These are phyloP conservation scores for Paraconiothyrium brasiliense DNA, from an alignment of 2,329 filamentous ascomycete species.

Conservation along the genomic window DNA sequence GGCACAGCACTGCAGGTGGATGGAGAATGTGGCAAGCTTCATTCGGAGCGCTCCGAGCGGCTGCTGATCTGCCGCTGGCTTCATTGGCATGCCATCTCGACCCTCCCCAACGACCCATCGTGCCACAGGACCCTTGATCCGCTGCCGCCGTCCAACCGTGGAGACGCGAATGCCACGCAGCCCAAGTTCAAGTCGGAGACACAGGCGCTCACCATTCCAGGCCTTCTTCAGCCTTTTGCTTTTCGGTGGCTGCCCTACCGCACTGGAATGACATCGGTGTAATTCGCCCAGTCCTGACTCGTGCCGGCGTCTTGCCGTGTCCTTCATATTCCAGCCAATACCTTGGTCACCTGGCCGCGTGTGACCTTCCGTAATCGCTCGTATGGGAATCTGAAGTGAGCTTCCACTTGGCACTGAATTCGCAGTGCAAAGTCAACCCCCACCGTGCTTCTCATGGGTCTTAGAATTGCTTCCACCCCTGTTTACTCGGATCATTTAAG, in stretches of 20 bases:
- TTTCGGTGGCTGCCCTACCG: neutral
- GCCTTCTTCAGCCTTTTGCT: neutral
- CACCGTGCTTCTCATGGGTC: too few relatives aligned
- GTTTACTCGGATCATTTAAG: neutral
- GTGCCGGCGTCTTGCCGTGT: neutral
- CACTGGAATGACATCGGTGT: neutral
- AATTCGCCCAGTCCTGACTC: slow-evolving; percentile 5
- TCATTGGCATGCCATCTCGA: slow-evolving; percentile 2
- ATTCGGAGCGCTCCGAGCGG: slow-evolving; percentile 4
- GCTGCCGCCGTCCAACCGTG: neutral
- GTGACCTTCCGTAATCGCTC: neutral
- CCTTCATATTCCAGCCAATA: neutral
- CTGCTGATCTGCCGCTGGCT: neutral
- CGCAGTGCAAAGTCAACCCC: neutral
- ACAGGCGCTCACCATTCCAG: neutral
- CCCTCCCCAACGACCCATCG: slow-evolving; percentile 3
- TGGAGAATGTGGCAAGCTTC: neutral
- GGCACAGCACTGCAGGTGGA: neutral
- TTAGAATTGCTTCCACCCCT: neutral
- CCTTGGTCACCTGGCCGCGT: neutral
- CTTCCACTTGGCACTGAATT: neutral
- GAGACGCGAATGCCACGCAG: slow-evolving; percentile 5
- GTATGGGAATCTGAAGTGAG: neutral
- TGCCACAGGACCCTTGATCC: neutral
- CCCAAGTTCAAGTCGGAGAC: neutral